Evolutionary conservation across 768 basidiomycete species (phyloP).

Genomic region (Russula earlei): DNA sequence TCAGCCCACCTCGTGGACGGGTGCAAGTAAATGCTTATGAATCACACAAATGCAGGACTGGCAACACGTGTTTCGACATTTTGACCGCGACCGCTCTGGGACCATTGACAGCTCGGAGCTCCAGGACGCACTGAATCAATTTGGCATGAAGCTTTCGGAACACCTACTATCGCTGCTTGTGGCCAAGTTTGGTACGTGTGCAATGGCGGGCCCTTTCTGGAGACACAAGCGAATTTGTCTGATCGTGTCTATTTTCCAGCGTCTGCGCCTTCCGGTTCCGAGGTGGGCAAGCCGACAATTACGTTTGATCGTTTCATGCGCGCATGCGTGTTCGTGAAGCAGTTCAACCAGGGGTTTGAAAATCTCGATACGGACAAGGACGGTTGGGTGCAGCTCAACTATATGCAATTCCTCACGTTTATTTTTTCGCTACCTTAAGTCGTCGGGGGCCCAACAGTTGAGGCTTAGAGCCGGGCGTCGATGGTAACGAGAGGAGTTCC

Average conservation of each 20-base stretch:
- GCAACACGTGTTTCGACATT: constrained; percentile 76
- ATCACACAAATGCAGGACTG: constrained; percentile 42
- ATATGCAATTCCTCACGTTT: constrained; percentile 61
- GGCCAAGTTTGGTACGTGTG: constrained; percentile 68
- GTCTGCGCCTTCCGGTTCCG: constrained; percentile 22
- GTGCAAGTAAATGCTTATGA: not conserved
- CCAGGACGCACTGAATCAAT: constrained; percentile 55
- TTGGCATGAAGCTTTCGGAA: constrained; percentile 68
- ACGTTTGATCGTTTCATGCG: constrained; percentile 82
- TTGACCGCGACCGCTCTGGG: constrained; percentile 73
- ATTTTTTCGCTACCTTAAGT: constrained; percentile 48
- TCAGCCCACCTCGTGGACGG: not conserved
- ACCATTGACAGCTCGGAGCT: constrained; percentile 68
- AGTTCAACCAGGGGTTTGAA: constrained; percentile 64
- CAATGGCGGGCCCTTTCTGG: not conserved
- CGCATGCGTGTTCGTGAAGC: constrained; percentile 74
- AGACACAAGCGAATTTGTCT: no score
- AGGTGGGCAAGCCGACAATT: constrained; percentile 43
- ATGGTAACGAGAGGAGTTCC: no score
- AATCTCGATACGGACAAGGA: constrained; percentile 49
- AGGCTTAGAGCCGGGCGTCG: not conserved
- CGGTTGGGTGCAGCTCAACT: constrained; percentile 61
- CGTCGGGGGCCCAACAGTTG: not conserved
- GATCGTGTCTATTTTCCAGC: constrained; percentile 18
- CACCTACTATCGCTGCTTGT: constrained; percentile 55